These are phyloP conservation scores for Psidium friedrichsthalianum DNA, from an alignment of 345 rosid genomes.

Conservation along the genomic window DNA sequence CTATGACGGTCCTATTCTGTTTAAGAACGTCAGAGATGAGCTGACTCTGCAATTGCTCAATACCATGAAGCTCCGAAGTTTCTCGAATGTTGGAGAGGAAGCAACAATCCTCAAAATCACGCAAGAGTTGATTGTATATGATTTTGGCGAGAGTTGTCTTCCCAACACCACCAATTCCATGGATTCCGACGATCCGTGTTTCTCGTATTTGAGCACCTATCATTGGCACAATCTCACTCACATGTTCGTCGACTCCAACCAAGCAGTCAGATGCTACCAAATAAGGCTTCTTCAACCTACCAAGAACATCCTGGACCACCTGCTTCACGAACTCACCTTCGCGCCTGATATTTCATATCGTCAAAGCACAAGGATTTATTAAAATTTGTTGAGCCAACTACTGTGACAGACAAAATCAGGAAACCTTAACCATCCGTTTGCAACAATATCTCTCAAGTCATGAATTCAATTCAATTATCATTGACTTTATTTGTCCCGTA, in stretches of 20 bases:
- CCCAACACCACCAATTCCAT: slow-evolving; percentile 2
- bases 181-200: not conserved
- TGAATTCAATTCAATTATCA: not conserved
- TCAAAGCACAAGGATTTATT: not conserved
- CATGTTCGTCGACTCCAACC: not conserved
- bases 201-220: not conserved
- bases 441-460: not conserved
- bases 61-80: not conserved
- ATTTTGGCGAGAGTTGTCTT: not conserved
- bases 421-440: not conserved
- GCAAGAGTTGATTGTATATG: not conserved
- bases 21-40: not conserved
- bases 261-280: not conserved
- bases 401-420: not conserved
- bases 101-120: not conserved
- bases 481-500: not conserved
- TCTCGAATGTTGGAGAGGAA: not conserved
- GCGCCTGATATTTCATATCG: not conserved
- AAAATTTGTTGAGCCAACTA: not conserved
- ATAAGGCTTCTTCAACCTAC: not conserved
- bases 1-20: no score
- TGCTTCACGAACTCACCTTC: not conserved
- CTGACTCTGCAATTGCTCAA: not conserved
- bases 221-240: not conserved
- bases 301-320: not conserved